Percentiles rank a stretch among this genome's conserved stretches.
Evolutionary conservation across 2,329 filamentous ascomycete genomes (phyloP).

Genomic region (Chrysoporthe puriensis): DNA sequence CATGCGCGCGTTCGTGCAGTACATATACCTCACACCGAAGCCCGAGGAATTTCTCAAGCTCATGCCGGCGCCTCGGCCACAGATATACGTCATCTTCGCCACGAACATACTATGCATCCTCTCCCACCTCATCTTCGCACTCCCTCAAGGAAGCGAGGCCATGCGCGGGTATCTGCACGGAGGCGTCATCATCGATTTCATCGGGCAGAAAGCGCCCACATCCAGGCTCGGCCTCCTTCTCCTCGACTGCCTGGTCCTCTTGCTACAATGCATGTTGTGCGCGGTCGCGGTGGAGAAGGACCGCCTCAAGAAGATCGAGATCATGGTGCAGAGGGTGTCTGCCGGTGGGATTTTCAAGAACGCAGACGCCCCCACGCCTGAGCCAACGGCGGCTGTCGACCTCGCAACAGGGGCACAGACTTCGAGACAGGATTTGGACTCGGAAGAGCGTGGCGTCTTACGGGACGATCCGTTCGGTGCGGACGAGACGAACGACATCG

Average conservation of each 20-base stretch:
- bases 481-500: constrained; percentile 49
- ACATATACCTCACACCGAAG: constrained; percentile 67
- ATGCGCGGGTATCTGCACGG: constrained; percentile 69
- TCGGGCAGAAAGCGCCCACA: constrained; percentile 66
- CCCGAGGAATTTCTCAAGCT: constrained; percentile 58
- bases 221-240: constrained; percentile 59
- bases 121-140: constrained; percentile 58
- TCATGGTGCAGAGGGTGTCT: constrained; percentile 33
- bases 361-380: constrained; percentile 31
- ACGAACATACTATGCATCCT: constrained; percentile 65
- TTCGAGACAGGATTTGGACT: constrained; percentile 54
- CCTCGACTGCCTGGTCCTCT: constrained; percentile 59
- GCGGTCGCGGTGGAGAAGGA: constrained; percentile 65
- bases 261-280: constrained; percentile 66
- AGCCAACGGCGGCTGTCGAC: constrained; percentile 26
- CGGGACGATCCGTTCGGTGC: constrained; percentile 42
- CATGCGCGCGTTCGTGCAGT: constrained; percentile 61
- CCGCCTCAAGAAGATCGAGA: constrained; percentile 54
- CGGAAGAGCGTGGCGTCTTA: constrained; percentile 58
- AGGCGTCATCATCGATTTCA: constrained; percentile 68
- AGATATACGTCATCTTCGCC: constrained; percentile 60
- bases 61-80: constrained; percentile 59
- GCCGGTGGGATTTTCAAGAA: constrained; percentile 26
- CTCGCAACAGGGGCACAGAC: constrained; percentile 26
- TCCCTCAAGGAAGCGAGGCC: constrained; percentile 62